These are phyloP conservation scores for Rhododendron griersonianum DNA, from an alignment of 148 eudicot genomes.

Conservation along the genomic window DNA sequence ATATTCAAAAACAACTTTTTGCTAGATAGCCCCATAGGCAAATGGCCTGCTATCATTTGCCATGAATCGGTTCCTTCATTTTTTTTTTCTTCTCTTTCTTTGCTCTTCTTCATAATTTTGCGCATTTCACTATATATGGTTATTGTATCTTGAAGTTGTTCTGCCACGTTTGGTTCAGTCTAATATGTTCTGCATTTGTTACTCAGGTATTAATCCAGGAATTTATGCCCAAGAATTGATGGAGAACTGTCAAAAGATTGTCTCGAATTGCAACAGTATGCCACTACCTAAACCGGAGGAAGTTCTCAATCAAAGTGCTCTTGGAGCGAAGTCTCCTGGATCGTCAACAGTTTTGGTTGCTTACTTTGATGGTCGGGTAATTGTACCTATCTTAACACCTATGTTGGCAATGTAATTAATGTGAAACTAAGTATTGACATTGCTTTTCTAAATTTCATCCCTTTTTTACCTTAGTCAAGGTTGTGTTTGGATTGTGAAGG, in stretches of 20 bases:
- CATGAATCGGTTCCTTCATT: too few relatives aligned
- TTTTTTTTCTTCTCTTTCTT: background rate
- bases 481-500: background rate
- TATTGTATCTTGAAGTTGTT: background rate
- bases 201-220: constrained; percentile 56
- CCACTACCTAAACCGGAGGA: constrained; percentile 35
- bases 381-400: background rate
- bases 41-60: too few relatives aligned
- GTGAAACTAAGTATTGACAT: background rate
- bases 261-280: constrained; percentile 24
- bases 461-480: background rate
- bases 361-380: constrained; percentile 65
- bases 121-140: background rate
- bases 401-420: background rate
- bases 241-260: constrained; percentile 46
- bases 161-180: background rate
- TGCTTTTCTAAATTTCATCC: background rate
- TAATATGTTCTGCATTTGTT: constrained; percentile 5
- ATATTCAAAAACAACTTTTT: background rate
- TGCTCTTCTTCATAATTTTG: background rate
- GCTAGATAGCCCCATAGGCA: background rate
- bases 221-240: constrained; percentile 62
- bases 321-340: constrained; percentile 52
- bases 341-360: constrained; percentile 72
- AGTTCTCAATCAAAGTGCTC: constrained; percentile 50